Conservation (phyloP, 2,329 filamentous ascomycete genomes). For the Clonostachys rhizophaga region DNA sequence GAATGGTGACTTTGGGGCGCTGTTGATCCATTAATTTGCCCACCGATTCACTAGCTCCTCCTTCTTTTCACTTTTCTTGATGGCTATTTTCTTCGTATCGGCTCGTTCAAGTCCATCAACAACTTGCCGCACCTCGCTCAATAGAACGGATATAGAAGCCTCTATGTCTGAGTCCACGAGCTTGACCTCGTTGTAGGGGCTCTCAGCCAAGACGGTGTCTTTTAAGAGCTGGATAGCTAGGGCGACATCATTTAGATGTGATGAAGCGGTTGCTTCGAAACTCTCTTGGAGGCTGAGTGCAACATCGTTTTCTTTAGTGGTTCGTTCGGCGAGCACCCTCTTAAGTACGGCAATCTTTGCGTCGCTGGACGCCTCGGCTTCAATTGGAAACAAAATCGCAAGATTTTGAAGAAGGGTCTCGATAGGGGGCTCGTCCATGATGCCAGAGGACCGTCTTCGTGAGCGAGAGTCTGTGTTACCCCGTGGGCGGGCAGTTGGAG, state of each 20-base stretch:
- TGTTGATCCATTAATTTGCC: constrained; percentile 4
- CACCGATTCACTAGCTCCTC: constrained; percentile 39
- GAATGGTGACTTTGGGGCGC: too few relatives aligned
- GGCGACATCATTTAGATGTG: constrained; percentile 40
- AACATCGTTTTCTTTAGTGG: constrained; percentile 35
- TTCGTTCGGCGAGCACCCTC: constrained; percentile 30
- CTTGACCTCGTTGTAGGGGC: constrained; percentile 37
- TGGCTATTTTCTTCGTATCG: constrained; percentile 26
- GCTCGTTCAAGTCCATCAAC: constrained; percentile 28
- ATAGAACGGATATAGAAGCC: constrained; percentile 38
- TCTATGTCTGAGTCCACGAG: constrained; percentile 50
- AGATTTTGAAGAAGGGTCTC: constrained; percentile 44
- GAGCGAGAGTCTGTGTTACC: constrained; percentile 13
- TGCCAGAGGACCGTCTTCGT: constrained; percentile 28
- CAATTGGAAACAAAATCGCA: constrained; percentile 32
- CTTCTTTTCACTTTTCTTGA: constrained; percentile 35
- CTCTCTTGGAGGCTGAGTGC: constrained; percentile 39
- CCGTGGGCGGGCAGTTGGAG: constrained; percentile 25
- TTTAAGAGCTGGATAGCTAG: constrained; percentile 42
- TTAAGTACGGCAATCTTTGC: constrained; percentile 22
- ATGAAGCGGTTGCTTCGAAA: constrained; percentile 37
- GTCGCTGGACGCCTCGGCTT: constrained; percentile 15
- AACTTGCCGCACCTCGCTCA: constrained; percentile 36
- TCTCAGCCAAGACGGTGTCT: constrained; percentile 50
- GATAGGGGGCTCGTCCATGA: constrained; percentile 30